Conservation (phyloP, 495 filamentous ascomycete genomes). For the Diplogelasinospora grovesii region DNA sequence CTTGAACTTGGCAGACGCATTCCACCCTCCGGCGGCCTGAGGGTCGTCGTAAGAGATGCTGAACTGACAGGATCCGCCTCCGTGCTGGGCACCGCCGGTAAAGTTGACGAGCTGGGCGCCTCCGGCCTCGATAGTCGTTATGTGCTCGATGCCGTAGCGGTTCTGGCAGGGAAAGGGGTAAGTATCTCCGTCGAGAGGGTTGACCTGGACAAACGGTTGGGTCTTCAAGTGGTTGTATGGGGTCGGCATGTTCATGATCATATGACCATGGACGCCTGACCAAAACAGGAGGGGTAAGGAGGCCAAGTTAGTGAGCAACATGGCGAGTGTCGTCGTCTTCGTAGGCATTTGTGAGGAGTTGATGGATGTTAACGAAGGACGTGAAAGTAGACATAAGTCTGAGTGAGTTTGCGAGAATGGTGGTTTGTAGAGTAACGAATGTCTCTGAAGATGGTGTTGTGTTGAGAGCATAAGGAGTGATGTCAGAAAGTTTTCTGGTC, state of each 20-base stretch:
- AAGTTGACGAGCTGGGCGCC: slow-evolving; percentile 46
- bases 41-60: slow-evolving; percentile 64
- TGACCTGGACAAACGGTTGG: slow-evolving; percentile 10
- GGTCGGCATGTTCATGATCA: slow-evolving; percentile 19
- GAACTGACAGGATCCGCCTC: slow-evolving; percentile 82
- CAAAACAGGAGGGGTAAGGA: too few relatives aligned
- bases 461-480: too few relatives aligned
- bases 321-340: too few relatives aligned
- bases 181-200: slow-evolving; percentile 41
- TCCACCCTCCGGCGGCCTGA: slow-evolving; percentile 39
- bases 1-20: slow-evolving; percentile 53
- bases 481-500: too few relatives aligned
- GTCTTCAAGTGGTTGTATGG: slow-evolving; percentile 35
- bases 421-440: too few relatives aligned
- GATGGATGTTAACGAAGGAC: too few relatives aligned
- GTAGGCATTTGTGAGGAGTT: too few relatives aligned
- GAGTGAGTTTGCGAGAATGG: too few relatives aligned
- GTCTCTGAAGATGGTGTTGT: too few relatives aligned
- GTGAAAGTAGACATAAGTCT: too few relatives aligned
- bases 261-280: slow-evolving; percentile 13
- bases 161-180: slow-evolving; percentile 77
- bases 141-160: slow-evolving; percentile 29
- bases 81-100: slow-evolving; percentile 62
- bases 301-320: too few relatives aligned
- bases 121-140: slow-evolving; percentile 37